These are phyloP conservation scores for Hyphodiscus sp. DNA, from an alignment of 2,329 filamentous ascomycete species.

Conservation along the genomic window DNA sequence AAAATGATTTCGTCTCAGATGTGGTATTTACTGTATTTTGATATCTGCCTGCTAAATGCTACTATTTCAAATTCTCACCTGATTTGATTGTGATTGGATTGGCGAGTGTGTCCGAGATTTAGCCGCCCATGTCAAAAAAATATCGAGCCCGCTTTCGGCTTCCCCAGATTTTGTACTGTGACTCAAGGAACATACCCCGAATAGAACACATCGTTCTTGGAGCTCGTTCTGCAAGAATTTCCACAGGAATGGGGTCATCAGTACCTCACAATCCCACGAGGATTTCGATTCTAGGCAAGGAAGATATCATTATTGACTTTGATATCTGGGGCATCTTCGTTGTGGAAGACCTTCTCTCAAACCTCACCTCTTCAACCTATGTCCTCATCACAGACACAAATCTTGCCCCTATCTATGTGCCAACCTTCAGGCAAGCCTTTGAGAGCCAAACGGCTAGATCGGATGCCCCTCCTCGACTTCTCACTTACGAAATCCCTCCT, in stretches of 20 bases:
- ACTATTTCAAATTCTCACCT: no score
- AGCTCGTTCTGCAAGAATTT: neutral
- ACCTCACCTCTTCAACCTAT: conserved; percentile 81
- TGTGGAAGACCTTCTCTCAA: conserved; percentile 69
- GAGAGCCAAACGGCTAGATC: conserved; percentile 34
- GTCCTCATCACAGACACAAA: conserved; percentile 97
- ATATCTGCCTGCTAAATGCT: no score
- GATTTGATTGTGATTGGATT: no score
- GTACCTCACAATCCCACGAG: conserved; percentile 37
- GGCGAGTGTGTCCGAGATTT: no score
- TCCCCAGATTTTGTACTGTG: neutral
- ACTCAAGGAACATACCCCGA: neutral
- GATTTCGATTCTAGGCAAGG: conserved; percentile 80
- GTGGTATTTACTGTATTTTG: no score
- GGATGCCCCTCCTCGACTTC: conserved; percentile 55
- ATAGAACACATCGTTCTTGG: neutral
- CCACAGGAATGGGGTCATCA: conserved; percentile 19
- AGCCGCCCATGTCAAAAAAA: no score
- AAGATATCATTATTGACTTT: conserved; percentile 88
- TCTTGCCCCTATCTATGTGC: conserved; percentile 71
- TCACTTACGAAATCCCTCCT: conserved; percentile 81
- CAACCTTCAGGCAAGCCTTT: conserved; percentile 67
- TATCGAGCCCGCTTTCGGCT: no score
- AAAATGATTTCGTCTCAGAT: no score
- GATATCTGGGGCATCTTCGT: conserved; percentile 83